Evolutionary conservation across 2,329 filamentous ascomycete species (phyloP), one percentile per base, ranked within the genome.

Genomic region (Alternaria sp.): DNA sequence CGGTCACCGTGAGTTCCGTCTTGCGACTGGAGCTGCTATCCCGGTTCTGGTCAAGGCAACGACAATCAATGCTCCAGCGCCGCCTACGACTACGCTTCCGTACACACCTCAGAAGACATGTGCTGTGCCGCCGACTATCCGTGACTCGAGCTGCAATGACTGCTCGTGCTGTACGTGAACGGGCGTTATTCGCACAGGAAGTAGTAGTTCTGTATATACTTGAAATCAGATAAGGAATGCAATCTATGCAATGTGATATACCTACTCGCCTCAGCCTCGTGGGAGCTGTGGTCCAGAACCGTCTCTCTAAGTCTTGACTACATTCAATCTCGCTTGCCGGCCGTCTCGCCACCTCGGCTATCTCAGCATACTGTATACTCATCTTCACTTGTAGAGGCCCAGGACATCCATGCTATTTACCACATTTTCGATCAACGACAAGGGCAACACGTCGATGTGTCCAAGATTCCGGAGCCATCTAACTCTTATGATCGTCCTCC

Each of bases 1-100:
- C 4, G 84, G 84, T 51, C 89, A 92, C 68, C 83, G 84, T n/a
- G 64, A 77, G 3, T 92, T 91, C 72, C 75, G 79, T 3, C 79
- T 92, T 12, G 81, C 81, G n/a, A 92, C 90, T 0, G 89, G 90
- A 8, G 85, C 88, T 58, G 85, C 89, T 7, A 89, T 92, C 28
- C 89, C 89, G 0, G 87, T 90, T 3, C 81, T 92, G 1, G 85
- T 92, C 34, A 87, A 85, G 75, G 88, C 85, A 1, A 82, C 86
- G 66, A 84, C 78, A 1, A 54, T 82, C 7, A 71, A 73, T 20
- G 73, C 73, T 16, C 55, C 68, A 5, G 64, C 64, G 7, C 70
- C 76, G 3, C 62, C 77, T 7, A 77, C 77, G 0, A 75, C 74
- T 0, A 77, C 70, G 1, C 30, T 68, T 34, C 67, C 74, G 1